Percentiles rank a stretch among this genome's conserved stretches.
Conservation (phyloP, 805 yeast genomes). For the Candida mattraensis region DNA sequence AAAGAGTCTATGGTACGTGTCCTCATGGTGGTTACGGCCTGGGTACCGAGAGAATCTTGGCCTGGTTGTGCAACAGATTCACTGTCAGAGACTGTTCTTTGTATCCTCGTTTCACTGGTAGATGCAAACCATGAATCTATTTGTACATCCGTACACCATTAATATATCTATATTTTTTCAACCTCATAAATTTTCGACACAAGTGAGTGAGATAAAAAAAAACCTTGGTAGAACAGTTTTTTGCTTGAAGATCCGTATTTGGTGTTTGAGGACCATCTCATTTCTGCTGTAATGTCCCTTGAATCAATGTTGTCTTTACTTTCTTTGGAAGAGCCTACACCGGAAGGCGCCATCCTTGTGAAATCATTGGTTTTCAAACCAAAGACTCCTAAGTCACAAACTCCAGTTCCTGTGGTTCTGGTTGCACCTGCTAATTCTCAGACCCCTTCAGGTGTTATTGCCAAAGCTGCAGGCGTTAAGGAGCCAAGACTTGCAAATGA, state of each 20-base stretch:
- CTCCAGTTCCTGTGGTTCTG: slow-evolving; percentile 77
- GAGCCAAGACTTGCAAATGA: slow-evolving; percentile 89
- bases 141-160: background rate
- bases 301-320: slow-evolving; percentile 68
- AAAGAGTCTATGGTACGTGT: slow-evolving; percentile 94
- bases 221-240: background rate
- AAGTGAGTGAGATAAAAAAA: too few relatives aligned
- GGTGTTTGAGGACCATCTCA: slow-evolving; percentile 45
- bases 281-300: too few relatives aligned
- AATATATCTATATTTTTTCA: background rate
- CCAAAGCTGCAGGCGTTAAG: slow-evolving; percentile 66
- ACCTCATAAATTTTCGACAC: background rate
- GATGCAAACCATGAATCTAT: slow-evolving; percentile 81
- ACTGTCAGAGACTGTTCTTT: slow-evolving; percentile 98
- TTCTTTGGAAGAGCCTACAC: slow-evolving; percentile 55
- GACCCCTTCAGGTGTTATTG: slow-evolving; percentile 67
- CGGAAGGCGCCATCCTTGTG: slow-evolving; percentile 53
- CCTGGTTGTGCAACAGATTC: slow-evolving; percentile 97
- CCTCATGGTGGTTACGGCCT: slow-evolving; percentile 99
- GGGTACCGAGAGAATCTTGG: slow-evolving; percentile 96
- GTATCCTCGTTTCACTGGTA: slow-evolving; percentile 96
- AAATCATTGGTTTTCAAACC: slow-evolving; percentile 88
- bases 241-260: background rate
- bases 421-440: slow-evolving; percentile 70
- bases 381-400: slow-evolving; percentile 79